Conservation (phyloP, 2,329 filamentous ascomycete species). For the Ophiostoma himal-ulmi region DNA sequence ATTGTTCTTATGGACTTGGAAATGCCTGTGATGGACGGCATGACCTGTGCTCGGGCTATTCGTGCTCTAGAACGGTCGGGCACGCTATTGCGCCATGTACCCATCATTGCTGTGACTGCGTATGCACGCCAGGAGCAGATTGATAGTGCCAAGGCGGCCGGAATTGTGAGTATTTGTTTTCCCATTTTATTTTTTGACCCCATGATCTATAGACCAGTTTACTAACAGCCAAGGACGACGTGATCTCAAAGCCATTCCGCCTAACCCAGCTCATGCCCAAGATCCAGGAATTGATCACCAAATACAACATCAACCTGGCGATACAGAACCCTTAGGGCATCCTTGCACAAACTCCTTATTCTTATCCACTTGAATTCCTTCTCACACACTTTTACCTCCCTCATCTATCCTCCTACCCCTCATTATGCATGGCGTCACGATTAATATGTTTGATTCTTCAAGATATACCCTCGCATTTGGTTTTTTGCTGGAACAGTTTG, state of each 20-base stretch:
- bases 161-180: slow-evolving; percentile 53
- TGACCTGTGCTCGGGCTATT: slow-evolving; percentile 65
- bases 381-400: neutral
- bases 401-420: neutral
- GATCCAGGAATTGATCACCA: slow-evolving; percentile 52
- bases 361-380: too few relatives aligned
- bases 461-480: slow-evolving; percentile 3
- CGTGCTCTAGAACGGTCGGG: slow-evolving; percentile 60
- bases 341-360: neutral
- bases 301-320: slow-evolving; percentile 33
- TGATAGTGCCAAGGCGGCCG: slow-evolving; percentile 61
- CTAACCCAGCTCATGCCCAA: slow-evolving; percentile 64
- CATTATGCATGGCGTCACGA: neutral
- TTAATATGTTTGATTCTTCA: neutral
- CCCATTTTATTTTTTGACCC: neutral
- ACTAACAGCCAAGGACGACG: slow-evolving; percentile 50
- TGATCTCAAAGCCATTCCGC: slow-evolving; percentile 76
- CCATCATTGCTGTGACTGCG: slow-evolving; percentile 76
- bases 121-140: slow-evolving; percentile 73
- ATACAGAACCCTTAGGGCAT: neutral
- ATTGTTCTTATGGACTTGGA: slow-evolving; percentile 76
- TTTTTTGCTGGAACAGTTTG: neutral
- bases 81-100: slow-evolving; percentile 59
- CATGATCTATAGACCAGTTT: neutral
- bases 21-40: slow-evolving; percentile 76